Conservation (phyloP, 2,329 filamentous ascomycete species). For the Saccharata proteae region DNA sequence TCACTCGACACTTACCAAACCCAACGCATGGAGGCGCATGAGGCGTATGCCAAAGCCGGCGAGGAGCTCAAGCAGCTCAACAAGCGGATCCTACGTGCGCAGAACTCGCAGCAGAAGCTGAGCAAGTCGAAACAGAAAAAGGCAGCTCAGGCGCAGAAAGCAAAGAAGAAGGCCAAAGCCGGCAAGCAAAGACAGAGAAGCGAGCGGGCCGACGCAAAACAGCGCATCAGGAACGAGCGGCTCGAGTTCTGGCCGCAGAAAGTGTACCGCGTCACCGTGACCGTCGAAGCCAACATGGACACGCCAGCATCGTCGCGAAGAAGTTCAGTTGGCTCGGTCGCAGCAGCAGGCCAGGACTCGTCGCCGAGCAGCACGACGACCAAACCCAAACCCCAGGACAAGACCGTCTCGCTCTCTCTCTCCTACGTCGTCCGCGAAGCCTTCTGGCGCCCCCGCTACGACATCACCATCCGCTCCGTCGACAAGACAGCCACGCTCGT, state of each 20-base stretch:
- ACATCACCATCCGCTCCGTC: slow-evolving; percentile 75
- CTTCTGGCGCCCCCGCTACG: slow-evolving; percentile 59
- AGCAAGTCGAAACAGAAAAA: slow-evolving; percentile 10
- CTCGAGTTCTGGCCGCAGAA: slow-evolving; percentile 24
- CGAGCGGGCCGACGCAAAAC: slow-evolving; percentile 16
- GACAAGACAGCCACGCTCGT: slow-evolving; percentile 40
- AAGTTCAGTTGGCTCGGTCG: slow-evolving; percentile 16
- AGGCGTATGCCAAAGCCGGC: slow-evolving; percentile 13
- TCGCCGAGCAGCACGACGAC: slow-evolving; percentile 4
- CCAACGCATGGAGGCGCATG: slow-evolving; percentile 18
- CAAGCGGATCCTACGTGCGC: slow-evolving; percentile 16
- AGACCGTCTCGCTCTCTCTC: slow-evolving; percentile 30
- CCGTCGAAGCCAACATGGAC: slow-evolving; percentile 22
- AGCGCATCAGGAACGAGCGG: slow-evolving; percentile 20
- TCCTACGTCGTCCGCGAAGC: slow-evolving; percentile 48
- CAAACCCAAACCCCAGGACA: slow-evolving; percentile 3
- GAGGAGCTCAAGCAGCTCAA: slow-evolving; percentile 15
- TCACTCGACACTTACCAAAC: slow-evolving; percentile 24
- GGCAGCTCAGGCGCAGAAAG: background rate
- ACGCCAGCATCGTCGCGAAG: slow-evolving; percentile 18
- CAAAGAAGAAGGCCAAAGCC: slow-evolving; percentile 9
- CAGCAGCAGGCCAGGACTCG: slow-evolving; percentile 7
- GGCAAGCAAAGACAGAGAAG: slow-evolving; percentile 17
- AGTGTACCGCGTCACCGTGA: slow-evolving; percentile 24
- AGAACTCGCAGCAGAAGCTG: slow-evolving; percentile 15